A percentile compares a stretch with the other conserved stretches of the same genome.
Evolutionary conservation across 129 eudicot genomes (phyloP).

Genomic region (Helichrysum umbraculigerum): DNA sequence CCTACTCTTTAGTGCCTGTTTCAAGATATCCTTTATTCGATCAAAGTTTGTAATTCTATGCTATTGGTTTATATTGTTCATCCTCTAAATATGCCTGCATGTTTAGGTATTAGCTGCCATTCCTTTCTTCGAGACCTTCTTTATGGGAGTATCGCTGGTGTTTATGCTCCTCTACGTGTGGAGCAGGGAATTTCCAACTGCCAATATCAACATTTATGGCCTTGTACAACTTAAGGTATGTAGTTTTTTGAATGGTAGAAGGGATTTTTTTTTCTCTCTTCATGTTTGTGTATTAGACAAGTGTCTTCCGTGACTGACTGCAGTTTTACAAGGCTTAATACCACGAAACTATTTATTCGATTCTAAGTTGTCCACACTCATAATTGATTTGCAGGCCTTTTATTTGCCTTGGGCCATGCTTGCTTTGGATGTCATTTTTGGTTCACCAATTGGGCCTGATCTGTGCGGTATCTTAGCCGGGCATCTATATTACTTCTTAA

Average conservation of each 20-base stretch:
- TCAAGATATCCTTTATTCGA: not conserved
- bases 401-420: constrained; percentile 94
- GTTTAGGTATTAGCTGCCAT: constrained; percentile 58
- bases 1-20: not conserved
- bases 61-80: not conserved
- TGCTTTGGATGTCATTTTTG: constrained; percentile 77
- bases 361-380: not conserved
- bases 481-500: constrained; percentile 74
- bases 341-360: not conserved
- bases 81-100: not conserved
- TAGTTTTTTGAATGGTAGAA: not conserved
- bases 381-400: constrained; percentile 54
- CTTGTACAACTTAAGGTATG: constrained; percentile 73
- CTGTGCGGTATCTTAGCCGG: constrained; percentile 83
- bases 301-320: not conserved
- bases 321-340: not conserved
- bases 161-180: constrained; percentile 90
- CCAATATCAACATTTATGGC: constrained; percentile 68
- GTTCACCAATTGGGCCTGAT: constrained; percentile 70
- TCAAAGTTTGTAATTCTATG: not conserved
- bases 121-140: constrained; percentile 49
- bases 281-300: not conserved
- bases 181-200: constrained; percentile 89
- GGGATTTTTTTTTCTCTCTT: not conserved
- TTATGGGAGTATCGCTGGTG: constrained; percentile 71